Evolutionary conservation across 345 rosid genomes (phyloP), one percentile per base, ranked within the genome.

Genomic region (Lepidium aucheri): DNA sequence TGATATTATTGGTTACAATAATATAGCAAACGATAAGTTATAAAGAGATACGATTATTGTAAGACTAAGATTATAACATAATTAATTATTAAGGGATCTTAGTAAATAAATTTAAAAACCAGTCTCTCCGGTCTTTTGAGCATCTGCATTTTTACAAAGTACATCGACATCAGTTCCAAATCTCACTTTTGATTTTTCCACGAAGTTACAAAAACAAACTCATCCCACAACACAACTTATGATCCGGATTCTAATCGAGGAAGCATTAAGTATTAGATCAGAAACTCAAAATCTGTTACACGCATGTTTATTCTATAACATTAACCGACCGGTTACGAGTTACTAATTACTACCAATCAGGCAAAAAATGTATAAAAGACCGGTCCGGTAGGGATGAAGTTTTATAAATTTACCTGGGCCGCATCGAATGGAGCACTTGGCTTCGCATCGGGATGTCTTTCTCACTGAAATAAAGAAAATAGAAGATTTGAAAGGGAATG

Each of bases 361-460:
- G 39, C 7, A 65, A n/a, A 30, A 65, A n/a, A 30, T 13, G 34
- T 41, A 53, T 58, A 18, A 57, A 4, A 50, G 20, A 20, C 40
- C 57, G 49, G 43, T 38, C 11, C 9, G 33, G 32, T 60, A 52
- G 2, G 45, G 38, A 53, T 62, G 15, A 12, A 46, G 74, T 34
- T 53, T 44, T 13, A 46, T 28, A 28, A 30, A 7, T 63, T 24
- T 72, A 79, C 78, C 85, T 51, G 85, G 84, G 20, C 68, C 74
- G 41, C 87, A 83, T 41, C 66, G 68, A 43, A 83, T 83, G 62
- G 73, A 77, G 76, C 87, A 83, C 74, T 83, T 83, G 43, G 73
- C 64, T 0, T 83, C 83, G 66, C 88, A 83, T 2, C 88, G 80
- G 68, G 52, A 46, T 71, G 67, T 70, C 59, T 77, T 80, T 73